Evolutionary conservation across 441 rosid species (phyloP).

Genomic region (Breynia disticha): DNA sequence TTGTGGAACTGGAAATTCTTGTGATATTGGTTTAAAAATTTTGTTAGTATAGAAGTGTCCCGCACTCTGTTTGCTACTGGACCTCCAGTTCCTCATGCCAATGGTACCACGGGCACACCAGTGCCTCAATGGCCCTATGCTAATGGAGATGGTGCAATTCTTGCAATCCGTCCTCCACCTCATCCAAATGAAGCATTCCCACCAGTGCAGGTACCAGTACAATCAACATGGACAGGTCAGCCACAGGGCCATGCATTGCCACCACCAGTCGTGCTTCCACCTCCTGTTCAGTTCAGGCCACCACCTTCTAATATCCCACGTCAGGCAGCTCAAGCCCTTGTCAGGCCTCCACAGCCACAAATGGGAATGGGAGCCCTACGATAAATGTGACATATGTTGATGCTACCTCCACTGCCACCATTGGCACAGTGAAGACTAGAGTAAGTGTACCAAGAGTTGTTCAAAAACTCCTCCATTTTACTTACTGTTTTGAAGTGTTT

Average conservation of each 20-base stretch:
- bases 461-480: too few relatives aligned
- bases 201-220: conserved; percentile 36
- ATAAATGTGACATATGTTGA: conserved; percentile 40
- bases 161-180: conserved; percentile 54
- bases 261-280: conserved; percentile 40
- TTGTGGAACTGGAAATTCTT: conserved; percentile 91
- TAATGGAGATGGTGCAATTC: conserved; percentile 42
- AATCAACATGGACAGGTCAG: conserved; percentile 56
- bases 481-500: too few relatives aligned
- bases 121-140: conserved; percentile 54
- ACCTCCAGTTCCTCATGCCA: conserved; percentile 67
- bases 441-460: too few relatives aligned
- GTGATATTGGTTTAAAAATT: conserved; percentile 98
- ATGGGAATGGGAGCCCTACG: conserved; percentile 36
- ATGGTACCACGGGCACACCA: conserved; percentile 40
- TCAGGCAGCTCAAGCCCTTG: conserved; percentile 26
- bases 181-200: conserved; percentile 40
- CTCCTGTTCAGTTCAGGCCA: conserved; percentile 54
- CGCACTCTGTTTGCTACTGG: conserved; percentile 89
- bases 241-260: conserved; percentile 42
- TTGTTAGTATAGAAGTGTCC: too few relatives aligned
- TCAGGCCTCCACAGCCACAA: conserved; percentile 50
- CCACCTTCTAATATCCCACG: conserved; percentile 58
- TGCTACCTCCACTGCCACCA: conserved; percentile 52
- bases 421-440: conserved; percentile 1